phyloP scores from a whole-genome alignment of 2,329 filamentous ascomycete species.

The Colletotrichum horii region DNA sequence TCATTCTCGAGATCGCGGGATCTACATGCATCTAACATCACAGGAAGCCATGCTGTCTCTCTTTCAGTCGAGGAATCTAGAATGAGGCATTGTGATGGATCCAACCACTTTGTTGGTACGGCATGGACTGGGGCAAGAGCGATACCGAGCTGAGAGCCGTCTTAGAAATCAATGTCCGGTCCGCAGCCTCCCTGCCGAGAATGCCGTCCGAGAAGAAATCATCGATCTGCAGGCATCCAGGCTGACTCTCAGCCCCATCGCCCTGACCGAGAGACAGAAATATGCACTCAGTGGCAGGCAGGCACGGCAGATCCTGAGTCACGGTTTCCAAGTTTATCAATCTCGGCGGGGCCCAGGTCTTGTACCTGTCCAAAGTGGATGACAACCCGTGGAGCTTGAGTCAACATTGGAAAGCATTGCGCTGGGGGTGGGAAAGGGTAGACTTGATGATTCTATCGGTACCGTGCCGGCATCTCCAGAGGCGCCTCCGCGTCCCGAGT shows the following conservation, averaged over 20 bases:
- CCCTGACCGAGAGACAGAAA: not conserved
- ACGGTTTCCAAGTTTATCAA: conserved; percentile 5
- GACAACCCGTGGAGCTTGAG: not conserved
- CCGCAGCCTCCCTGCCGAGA: not conserved
- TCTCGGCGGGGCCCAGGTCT: not conserved
- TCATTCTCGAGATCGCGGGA: not conserved
- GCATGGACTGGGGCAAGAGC: conserved; percentile 35
- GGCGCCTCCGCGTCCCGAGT: not conserved
- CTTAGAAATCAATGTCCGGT: not conserved
- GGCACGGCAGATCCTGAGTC: not conserved
- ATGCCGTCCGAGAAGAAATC: not conserved
- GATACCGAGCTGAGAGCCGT: not conserved
- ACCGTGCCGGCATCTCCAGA: not conserved
- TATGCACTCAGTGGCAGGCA: not conserved
- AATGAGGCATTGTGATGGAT: accelerated
- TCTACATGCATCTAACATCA: not conserved
- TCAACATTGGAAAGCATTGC: not conserved
- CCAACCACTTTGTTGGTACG: not conserved
- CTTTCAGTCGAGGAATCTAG: not conserved
- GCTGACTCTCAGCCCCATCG: not conserved
- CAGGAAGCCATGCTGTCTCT: not conserved
- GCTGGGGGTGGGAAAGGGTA: not conserved
- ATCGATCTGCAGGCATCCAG: not conserved
- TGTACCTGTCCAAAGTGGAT: not conserved
- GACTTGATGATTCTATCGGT: not conserved